Evolutionary conservation across 2,329 filamentous ascomycete genomes (phyloP).

Genomic region (Elsinoe arachidis): DNA sequence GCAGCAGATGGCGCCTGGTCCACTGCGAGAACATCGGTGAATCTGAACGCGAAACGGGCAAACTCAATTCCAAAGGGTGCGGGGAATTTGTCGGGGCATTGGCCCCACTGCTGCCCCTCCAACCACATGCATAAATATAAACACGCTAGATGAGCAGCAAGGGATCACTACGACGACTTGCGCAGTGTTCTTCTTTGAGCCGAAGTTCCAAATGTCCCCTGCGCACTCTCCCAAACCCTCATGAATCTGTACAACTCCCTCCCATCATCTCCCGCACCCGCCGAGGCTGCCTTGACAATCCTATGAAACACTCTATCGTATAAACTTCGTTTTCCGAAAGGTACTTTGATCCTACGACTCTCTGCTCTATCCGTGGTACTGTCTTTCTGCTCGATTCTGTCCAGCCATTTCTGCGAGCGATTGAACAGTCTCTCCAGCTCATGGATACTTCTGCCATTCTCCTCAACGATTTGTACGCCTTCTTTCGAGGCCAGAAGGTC

Average conservation of each 20-base stretch:
- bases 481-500: not conserved
- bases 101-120: too few relatives aligned
- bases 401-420: not conserved
- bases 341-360: not conserved
- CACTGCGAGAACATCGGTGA: too few relatives aligned
- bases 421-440: not conserved
- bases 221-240: not conserved
- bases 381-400: not conserved
- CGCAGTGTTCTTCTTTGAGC: not conserved
- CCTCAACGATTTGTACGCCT: not conserved
- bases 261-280: not conserved
- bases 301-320: conserved; percentile 2
- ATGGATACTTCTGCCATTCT: not conserved
- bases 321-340: not conserved
- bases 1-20: too few relatives aligned
- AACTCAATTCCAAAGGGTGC: too few relatives aligned
- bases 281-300: not conserved
- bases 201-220: not conserved
- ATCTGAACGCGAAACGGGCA: too few relatives aligned
- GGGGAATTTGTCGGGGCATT: too few relatives aligned
- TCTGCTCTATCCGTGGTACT: not conserved
- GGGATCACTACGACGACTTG: not conserved
- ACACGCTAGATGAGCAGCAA: too few relatives aligned
- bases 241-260: not conserved
- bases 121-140: too few relatives aligned